Base-by-base conservation (phyloP, 805 yeast species). In the Ogataea nakhonphanomensis region DNA sequence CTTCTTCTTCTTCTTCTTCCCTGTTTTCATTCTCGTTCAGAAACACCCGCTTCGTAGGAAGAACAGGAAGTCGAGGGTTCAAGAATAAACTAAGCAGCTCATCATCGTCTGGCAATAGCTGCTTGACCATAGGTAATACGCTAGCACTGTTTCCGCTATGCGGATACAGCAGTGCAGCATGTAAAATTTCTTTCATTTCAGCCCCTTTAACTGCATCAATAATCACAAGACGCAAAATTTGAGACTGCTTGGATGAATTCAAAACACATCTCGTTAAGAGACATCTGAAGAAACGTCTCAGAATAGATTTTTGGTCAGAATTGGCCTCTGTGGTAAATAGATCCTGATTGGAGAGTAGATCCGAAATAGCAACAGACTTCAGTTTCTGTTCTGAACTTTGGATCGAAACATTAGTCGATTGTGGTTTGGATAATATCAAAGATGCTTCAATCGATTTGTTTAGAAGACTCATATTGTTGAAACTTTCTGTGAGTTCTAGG, bases 11-110 rank as follows among this genome's bases (percentile, higher is more conserved):
- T n/a, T n/a, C n/a, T n/a, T 8, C 11, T 15, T 44, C 45, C 14
- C 45, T 45, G 30, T 40, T 44, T 9, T 31, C 40, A 8, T 17
- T 21, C 23, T 17, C 30, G n/a, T 12, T 34, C 26, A 24, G 8
- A 7, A 23, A 17, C 23, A 30, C 37, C 9, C 39, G 31, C 29
- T 51, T 46, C 30, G 36, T 24, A 8, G 62, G 53, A 10, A 61
- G 39, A n/a, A 61, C 31, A 3, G 96, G 95, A 50, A 87, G 75
- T 53, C 93, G 70, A 30, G 96, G 95, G 52, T 84, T 83, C 39
- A 77, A 72, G 50, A 86, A 68, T 1, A 83, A 67, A 53, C 85
- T 76, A 30, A 81, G 57, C 14, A 75, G 55, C 7, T 69, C 73
- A 53, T 78, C 76, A 30, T 65, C 59, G 10, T 69, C 69, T 3